Evolutionary conservation across 2,329 filamentous ascomycete species (phyloP), one percentile per base, ranked within the genome.

Genomic region (Fusarium secorum): DNA sequence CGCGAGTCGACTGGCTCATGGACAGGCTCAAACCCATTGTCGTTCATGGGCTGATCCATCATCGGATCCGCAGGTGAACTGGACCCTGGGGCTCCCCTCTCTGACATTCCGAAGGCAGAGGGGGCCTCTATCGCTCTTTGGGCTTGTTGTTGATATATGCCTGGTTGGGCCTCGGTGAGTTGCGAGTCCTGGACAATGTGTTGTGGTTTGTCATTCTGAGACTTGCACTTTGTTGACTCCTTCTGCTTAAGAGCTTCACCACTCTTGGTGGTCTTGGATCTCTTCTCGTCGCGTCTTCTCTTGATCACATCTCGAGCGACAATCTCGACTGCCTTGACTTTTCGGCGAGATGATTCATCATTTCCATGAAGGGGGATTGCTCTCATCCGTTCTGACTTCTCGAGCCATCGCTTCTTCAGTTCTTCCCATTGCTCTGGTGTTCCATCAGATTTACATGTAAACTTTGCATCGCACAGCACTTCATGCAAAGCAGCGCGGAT

Each of bases 251-350:
- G 81, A 74, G 89, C 83, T 60, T 85, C 84, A 71, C 87, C 88
- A 2, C 83, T 84, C 64, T 53, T 64, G 5, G 11, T 45, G 33
- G 15, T 24, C 38, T 68, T 54, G 11, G 38, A 39, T 30, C 69
- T 41, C 22, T 88, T 87, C 70, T 93, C 90, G 74, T 93, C 91
- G 38, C 91, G 87, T 57, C 92, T 85, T 51, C 93, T 86, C 81
- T 95, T 95, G 86, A 93, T 90, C 22, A 93, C 91, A 79, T 95
- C 93, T 55, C 90, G 86, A 56, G 91, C 91, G 7, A 96, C 81
- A 0, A 92, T 84, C 67, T 95, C 91, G 49, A 95, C 79, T 3
- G 91, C 91, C 71, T 88, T 90, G 36, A 88, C 77, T 77, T 90
- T 92, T 48, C 83, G 80, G 26, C 80, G 75, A 60, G 89, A 84